A percentile compares a stretch with the other conserved stretches of the same genome.
Conservation (phyloP, 2,329 filamentous ascomycete species). For the Aureobasidium sp. region DNA sequence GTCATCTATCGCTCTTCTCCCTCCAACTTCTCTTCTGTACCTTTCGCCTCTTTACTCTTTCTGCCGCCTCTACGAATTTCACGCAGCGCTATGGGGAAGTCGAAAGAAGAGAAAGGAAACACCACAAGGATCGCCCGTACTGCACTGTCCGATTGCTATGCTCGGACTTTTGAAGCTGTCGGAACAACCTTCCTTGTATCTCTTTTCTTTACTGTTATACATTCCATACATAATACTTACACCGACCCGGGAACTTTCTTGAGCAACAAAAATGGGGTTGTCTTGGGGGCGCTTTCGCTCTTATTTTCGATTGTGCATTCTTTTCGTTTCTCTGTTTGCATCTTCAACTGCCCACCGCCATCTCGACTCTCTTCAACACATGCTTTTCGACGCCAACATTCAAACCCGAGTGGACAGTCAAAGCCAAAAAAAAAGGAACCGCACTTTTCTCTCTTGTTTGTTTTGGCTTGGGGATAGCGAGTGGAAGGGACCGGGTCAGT, state of each 20-base stretch:
- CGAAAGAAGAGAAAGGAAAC: conserved; percentile 1
- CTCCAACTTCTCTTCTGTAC: conserved; percentile 5
- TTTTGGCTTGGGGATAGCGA: too few relatives aligned
- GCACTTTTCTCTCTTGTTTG: too few relatives aligned
- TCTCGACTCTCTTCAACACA: not conserved
- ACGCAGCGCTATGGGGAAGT: not conserved
- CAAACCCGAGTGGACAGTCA: too few relatives aligned
- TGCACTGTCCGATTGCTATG: not conserved
- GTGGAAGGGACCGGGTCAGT: not conserved
- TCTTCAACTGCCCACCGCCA: not conserved
- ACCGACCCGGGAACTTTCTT: not conserved
- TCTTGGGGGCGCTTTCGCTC: not conserved
- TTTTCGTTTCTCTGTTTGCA: not conserved
- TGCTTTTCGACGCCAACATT: not conserved
- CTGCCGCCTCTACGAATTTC: conserved; percentile 3
- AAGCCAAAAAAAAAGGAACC: too few relatives aligned
- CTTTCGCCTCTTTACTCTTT: conserved; percentile 2
- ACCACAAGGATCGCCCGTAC: not conserved
- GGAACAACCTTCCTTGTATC: conserved; percentile 2
- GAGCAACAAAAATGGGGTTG: conserved; percentile 5
- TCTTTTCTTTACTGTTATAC: conserved; percentile 12
- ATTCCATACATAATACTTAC: conserved; percentile 14
- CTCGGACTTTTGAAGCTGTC: not conserved
- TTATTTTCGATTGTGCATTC: conserved; percentile 1
- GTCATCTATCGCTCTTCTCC: not conserved